phyloP scores from a whole-genome alignment of 1,139 yeast species.

The Meyerozyma smithsonii region DNA sequence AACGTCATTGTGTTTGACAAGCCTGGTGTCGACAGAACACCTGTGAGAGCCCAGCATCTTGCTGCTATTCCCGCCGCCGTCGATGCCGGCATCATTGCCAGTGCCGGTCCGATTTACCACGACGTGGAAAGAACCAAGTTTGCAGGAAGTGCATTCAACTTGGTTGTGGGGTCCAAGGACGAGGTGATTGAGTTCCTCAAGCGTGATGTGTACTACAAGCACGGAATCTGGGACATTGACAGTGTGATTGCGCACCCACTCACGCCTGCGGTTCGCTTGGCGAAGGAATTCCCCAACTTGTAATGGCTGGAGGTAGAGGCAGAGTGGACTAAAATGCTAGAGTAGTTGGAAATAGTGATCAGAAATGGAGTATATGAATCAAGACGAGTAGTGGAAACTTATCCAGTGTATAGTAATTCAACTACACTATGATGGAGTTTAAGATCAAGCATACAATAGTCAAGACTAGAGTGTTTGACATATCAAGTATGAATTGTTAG shows the following conservation, averaged over 20 bases:
- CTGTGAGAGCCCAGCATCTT: conserved; percentile 56
- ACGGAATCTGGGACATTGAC: conserved; percentile 75
- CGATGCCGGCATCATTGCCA: conserved; percentile 50
- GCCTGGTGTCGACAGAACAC: conserved; percentile 56
- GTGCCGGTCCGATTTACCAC: conserved; percentile 62
- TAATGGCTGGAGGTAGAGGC: too few relatives aligned
- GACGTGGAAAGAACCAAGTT: conserved; percentile 50
- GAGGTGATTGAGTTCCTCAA: conserved; percentile 61
- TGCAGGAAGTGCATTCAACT: conserved; percentile 66
- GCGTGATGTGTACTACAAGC: conserved; percentile 55
- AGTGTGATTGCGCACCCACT: conserved; percentile 55
- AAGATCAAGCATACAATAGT: too few relatives aligned
- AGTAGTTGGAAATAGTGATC: background rate
- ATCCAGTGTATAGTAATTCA: too few relatives aligned
- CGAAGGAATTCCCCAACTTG: background rate
- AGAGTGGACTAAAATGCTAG: background rate
- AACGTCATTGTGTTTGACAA: conserved; percentile 68
- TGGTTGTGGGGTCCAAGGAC: conserved; percentile 59
- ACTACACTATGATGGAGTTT: too few relatives aligned
- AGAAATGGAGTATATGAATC: background rate
- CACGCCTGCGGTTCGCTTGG: background rate
- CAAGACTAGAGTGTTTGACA: too few relatives aligned
- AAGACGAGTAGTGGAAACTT: too few relatives aligned
- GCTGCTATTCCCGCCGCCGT: conserved; percentile 48
- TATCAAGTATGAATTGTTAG: too few relatives aligned